These are phyloP conservation scores for Fusarium equiseti DNA, from an alignment of 2,329 filamentous ascomycete species.

Conservation along the genomic window DNA sequence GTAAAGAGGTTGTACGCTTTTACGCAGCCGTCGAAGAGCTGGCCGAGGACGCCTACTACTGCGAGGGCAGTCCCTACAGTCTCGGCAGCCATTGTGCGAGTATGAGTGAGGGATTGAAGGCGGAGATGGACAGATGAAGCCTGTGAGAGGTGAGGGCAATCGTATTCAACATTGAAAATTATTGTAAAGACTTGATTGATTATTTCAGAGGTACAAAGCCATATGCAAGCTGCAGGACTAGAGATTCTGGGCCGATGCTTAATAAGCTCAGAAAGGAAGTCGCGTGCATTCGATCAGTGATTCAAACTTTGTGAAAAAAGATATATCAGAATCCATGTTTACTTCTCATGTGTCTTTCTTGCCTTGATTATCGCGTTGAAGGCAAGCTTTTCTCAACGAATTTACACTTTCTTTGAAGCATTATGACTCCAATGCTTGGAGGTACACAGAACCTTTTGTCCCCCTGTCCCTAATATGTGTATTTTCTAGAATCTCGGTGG, in stretches of 20 bases:
- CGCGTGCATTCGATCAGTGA: too few species aligned
- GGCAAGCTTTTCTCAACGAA: too few species aligned
- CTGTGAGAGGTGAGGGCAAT: not conserved
- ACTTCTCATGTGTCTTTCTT: too few species aligned
- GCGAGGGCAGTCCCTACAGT: constrained; percentile 57
- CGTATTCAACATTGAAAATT: not conserved
- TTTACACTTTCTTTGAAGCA: too few species aligned
- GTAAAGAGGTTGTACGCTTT: constrained; percentile 61
- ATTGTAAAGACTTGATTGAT: not conserved
- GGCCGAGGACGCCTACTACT: constrained; percentile 59
- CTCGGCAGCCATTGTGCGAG: constrained; percentile 53
- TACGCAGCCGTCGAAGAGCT: constrained; percentile 62
- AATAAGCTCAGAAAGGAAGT: constrained; percentile 14
- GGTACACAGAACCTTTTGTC: too few species aligned
- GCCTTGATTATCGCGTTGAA: too few species aligned
- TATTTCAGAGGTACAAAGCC: not conserved
- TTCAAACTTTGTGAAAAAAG: too few species aligned
- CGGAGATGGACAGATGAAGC: constrained; percentile 6
- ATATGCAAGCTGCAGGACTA: constrained; percentile 6
- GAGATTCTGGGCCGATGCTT: constrained; percentile 14
- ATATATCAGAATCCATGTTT: too few species aligned
- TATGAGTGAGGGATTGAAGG: not conserved
- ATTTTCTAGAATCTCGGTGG: too few species aligned
- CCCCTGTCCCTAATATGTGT: too few species aligned
- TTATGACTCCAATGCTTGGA: too few species aligned